Base-by-base conservation (phyloP, 495 filamentous ascomycete genomes). In the Aspergillus ostianus region DNA sequence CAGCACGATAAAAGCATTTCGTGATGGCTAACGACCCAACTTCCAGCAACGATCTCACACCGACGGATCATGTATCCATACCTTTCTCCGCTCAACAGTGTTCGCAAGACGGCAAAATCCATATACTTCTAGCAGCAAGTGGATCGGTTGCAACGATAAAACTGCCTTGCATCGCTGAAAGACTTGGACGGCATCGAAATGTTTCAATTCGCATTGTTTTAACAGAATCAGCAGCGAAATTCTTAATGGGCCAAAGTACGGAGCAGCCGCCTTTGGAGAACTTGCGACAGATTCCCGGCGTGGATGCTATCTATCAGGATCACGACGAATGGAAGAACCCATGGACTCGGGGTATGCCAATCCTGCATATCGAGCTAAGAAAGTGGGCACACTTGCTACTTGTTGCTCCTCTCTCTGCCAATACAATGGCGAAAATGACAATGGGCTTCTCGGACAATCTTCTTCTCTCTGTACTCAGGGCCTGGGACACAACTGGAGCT, bases 81-180 rank as follows among this genome's bases (percentile, higher is more conserved):
- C 57, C 58, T 29, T 73, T 75, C 56, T 64, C 69, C 10, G 72
- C 69, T 18, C 60, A 72, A 49, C 51, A 70, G 26, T 48, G 78
- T 59, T 56, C 68, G 26, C 58, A 80, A 20, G 90, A 94, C 65
- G 73, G 76, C 32, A 92, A 90, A 68, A 75, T 75, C 19, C 90
- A 98, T 70, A 81, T 97, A 17, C 85, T 97, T 19, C 83, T 97
- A 47, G 89, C 88, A 49, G 88, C 87, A 20, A 85, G 83, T 47
- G 87, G 91, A 44, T 87, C 84, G 19, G 92, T 97, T 41, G 93
- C 93, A 50, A 92, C 92, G 9, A 94, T 97, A 74, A 97, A 97
- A 67, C 81, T 97, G 27, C 90, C 90, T 6, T 79, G 82, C 56
- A 92, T 97, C 55, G 69, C 89, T 51, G 56, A 76, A 12, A 72